Conservation (phyloP, 306 rosid species). For the Quercus ilex region DNA sequence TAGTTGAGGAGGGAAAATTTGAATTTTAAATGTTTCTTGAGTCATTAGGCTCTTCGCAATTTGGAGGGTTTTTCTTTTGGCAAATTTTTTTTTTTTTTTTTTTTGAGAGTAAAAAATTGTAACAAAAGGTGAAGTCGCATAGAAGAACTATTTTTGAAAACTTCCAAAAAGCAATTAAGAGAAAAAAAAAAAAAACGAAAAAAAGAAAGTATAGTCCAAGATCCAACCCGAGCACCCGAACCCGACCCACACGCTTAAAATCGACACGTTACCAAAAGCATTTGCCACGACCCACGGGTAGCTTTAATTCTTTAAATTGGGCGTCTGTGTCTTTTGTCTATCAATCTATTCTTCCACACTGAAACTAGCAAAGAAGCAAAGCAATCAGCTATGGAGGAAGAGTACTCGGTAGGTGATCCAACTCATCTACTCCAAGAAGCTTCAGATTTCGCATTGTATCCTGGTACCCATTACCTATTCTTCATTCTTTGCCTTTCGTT, state of each 20-base stretch:
- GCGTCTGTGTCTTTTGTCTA: too few species aligned
- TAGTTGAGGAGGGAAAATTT: too few species aligned
- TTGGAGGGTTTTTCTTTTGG: too few species aligned
- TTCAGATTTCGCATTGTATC: constrained; percentile 53
- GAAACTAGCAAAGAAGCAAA: neutral
- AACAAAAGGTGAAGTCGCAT: too few species aligned
- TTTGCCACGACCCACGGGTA: neutral
- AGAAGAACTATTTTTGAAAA: too few species aligned
- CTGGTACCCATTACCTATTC: constrained; percentile 39
- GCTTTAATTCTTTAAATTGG: neutral
- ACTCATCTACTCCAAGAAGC: constrained; percentile 69
- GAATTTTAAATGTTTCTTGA: too few species aligned
- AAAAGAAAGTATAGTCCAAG: neutral
- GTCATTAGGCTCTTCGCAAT: too few species aligned
- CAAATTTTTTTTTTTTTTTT: too few species aligned
- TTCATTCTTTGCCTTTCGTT: neutral
- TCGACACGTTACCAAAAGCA: neutral
- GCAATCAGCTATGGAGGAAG: constrained; percentile 32
- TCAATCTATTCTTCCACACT: neutral
- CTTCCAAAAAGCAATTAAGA: too few species aligned
- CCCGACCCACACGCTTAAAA: neutral
- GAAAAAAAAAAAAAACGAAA: neutral
- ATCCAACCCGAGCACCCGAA: neutral
- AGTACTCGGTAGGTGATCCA: constrained; percentile 51
- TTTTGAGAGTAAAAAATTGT: too few species aligned